Evolutionary conservation across 2,329 filamentous ascomycete genomes (phyloP), one percentile per base, ranked within the genome.

Genomic region (Aspergillus fumigatus): DNA sequence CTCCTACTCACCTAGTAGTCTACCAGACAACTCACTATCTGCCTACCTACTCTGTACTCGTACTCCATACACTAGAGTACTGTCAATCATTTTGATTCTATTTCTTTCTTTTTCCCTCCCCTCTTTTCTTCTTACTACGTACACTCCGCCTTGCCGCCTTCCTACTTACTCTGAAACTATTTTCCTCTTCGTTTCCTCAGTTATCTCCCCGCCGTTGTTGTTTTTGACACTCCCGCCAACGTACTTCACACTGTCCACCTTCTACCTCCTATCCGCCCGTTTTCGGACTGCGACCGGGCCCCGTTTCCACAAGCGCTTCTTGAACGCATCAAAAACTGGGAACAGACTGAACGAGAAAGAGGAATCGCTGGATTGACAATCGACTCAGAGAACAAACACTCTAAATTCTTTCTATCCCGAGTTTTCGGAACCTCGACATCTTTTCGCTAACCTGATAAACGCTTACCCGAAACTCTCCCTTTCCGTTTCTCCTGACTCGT

Each of bases 331-430:
- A 40, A 51, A 11, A 50, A 51, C 35, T 11, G 35, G 51, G 14
- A 41, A 53, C 25, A 26, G 41, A 50, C 41, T 17, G n/a, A 40
- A 26, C 53, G 21, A 43, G 17, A 38, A 41, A 41, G 38, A 51
- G 27, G 57, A 27, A 53, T 32, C 38, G 41, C 27, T 40, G 26
- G 26, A 52, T 51, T 47, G 35, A 48, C 38, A 11, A n/a, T 41
- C 51, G 41, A 41, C 51, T 53, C 50, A 54, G 53, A 35, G 14
- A 38, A 38, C 32, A 47, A 47, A 54, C 58, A 61, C 62, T 61
- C 60, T 55, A 57, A 59, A 60, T 56, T 62, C 59, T 54, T 57
- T 63, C 59, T 63, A 56, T 63, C 52, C 56, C 48, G 54, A 59
- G 54, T 58, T 57, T 57, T 63, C 55, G 59, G 54, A 58, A 50